Evolutionary conservation across 2,329 filamentous ascomycete genomes (phyloP).

Genomic region (Cadophora sp.): DNA sequence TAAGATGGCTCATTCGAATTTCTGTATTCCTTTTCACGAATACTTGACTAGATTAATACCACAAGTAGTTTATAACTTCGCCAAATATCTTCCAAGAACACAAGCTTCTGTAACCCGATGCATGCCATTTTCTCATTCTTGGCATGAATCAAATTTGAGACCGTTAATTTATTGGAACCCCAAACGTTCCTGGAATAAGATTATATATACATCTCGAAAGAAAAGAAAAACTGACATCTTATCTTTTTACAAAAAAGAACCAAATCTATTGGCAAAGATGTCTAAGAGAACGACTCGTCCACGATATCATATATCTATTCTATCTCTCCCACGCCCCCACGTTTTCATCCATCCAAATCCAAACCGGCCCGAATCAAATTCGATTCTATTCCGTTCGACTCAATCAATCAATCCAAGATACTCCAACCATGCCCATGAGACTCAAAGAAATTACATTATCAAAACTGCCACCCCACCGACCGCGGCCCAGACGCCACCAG

Average conservation of each 20-base stretch:
- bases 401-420: neutral
- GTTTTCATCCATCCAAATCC: neutral
- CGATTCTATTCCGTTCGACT: too few species aligned
- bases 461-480: slow-evolving; percentile 9
- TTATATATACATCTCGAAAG: slow-evolving; percentile 21
- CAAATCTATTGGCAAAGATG: slow-evolving; percentile 18
- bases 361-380: neutral
- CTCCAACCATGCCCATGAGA: neutral
- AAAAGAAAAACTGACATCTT: neutral
- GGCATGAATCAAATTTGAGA: neutral
- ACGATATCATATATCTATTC: slow-evolving; percentile 16
- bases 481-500: slow-evolving; percentile 10
- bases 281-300: slow-evolving; percentile 15
- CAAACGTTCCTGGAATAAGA: neutral
- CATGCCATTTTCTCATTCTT: too few species aligned
- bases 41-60: too few species aligned
- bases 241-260: neutral
- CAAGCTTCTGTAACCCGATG: neutral
- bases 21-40: too few species aligned
- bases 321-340: neutral
- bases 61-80: neutral
- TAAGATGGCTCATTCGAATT: neutral
- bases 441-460: slow-evolving; percentile 17
- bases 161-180: neutral
- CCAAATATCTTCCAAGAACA: neutral